Evolutionary conservation across 148 eudicot species (phyloP), one percentile per base, ranked within the genome.

Genomic region (Diospyros kaki): DNA sequence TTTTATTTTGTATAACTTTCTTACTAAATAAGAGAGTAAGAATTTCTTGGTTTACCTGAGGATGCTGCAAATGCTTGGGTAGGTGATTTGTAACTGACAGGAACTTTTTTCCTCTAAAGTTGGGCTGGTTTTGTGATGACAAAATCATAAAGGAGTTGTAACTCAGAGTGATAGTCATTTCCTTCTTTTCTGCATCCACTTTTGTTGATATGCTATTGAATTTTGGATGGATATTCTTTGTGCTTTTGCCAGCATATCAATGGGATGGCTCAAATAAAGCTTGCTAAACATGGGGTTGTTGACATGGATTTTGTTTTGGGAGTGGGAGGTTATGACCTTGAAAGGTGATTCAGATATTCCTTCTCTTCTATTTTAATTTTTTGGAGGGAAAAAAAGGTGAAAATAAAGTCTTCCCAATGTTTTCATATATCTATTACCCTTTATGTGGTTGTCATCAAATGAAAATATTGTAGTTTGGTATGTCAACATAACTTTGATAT

Each of bases 291-390:
- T 64, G 97, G 98, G 52, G 78, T 54, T 72, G 97, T 94, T 43
- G 97, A 94, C 76, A 87, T 91, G 90, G 91, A 90, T 79, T 94
- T 91, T 81, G 95, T 94, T 80, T 69, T 94, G 78, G 98, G 98
- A 76, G 81, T 94, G 55, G 98, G 98, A 74, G 98, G 98, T 74
- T 94, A 91, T 85, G 98, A 94, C 84, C 97, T 94, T 78, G 98
- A 94, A 77, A 94, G 93, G 98, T 93, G 55, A 68, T 70, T 17
- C 44, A 14, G 43, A 58, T 41, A 1, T 15, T 51, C 46, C 56
- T 17, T 72, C 53, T 9, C 39, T 42, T 51, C 28, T 6, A 40
- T 48, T 10, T 58, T 65, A 18, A 18, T 76, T 58, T 60, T 59
- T 66, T 58, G 8, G n/a, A 73, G 38, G 41, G 38, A 38, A 60